Conservation (phyloP, 176 grass and related monocot species). For the Oryza punctata region DNA sequence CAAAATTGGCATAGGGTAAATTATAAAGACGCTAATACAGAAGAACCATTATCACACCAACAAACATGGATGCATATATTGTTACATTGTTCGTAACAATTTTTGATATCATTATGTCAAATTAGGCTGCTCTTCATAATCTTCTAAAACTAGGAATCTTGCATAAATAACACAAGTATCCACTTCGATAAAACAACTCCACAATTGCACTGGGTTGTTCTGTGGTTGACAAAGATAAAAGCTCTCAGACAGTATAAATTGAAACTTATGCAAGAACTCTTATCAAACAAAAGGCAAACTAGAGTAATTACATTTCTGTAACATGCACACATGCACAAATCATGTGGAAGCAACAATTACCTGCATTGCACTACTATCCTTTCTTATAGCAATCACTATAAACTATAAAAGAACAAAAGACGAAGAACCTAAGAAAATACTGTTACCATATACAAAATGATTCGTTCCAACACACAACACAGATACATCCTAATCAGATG, state of each 20-base stretch:
- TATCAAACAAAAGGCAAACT: not conserved
- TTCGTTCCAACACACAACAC: not conserved
- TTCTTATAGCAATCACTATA: not conserved
- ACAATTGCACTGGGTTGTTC: not conserved
- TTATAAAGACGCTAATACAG: not conserved
- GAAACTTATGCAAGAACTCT: not conserved
- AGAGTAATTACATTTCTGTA: not conserved
- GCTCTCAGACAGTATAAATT: not conserved
- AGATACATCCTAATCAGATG: not conserved
- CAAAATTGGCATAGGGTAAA: not conserved
- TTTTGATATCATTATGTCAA: not conserved
- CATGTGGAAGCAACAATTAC: not conserved
- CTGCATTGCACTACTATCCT: not conserved
- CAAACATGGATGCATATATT: not conserved
- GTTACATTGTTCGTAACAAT: not conserved
- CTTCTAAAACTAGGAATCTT: not conserved
- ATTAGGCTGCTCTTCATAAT: not conserved
- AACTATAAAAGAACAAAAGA: not conserved
- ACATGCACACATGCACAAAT: not conserved
- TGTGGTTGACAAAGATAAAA: not conserved
- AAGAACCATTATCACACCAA: not conserved
- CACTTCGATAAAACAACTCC: not conserved
- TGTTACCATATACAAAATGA: not conserved
- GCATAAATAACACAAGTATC: not conserved
- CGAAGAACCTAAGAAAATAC: not conserved